Base-by-base conservation (phyloP, 768 basidiomycete genomes). In the Pholiota molesta region DNA sequence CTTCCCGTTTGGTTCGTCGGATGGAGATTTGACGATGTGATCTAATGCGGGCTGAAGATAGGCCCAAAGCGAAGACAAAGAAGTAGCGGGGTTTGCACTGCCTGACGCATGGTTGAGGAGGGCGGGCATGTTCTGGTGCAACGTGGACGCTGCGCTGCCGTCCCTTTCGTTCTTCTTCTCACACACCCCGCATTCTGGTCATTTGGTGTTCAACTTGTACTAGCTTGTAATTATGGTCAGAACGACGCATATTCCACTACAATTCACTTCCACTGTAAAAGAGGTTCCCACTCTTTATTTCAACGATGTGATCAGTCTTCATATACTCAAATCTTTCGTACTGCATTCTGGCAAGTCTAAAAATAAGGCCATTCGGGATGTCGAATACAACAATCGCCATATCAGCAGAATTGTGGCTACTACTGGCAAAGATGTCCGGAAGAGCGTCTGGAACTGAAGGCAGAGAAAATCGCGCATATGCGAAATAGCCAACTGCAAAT, bases 31-130 rank as follows among this genome's bases (percentile, higher is more conserved):
- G 61, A 92, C 78, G 70, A 92, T 91, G 71, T 92, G 89, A 69
- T 91, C 86, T 40, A 92, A 76, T 26, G 90, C 90, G 33, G 91
- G 91, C 55, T 86, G 78, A 31, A 92, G 74, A 73, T 91, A 92
- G 10, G 84, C 84, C 91, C 91, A 92, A 57, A 92, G 80, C 1
- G 89, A 78, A 55, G 86, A 81, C 29, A 91, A 78, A 0, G 90
- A 91, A 13, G 88, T 87, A 14, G 90, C 80, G 45, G 91, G 91
- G 72, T 91, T 89, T 29, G 89, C 85, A 68, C 88, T 89, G 29
- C 86, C 85, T 13, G 84, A 81, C 39, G 86, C 79, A 61, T 81
- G 82, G 69, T 82, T 85, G 61, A 81, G 78, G 72, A 84, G 73
- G 59, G 77, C 76, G 33, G 70, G 58, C 73, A 73, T 73, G 61